A percentile compares a stretch with the other conserved stretches of the same genome.
Conservation (phyloP, 352 stramenopile species). For the Pythium phragmitis region DNA sequence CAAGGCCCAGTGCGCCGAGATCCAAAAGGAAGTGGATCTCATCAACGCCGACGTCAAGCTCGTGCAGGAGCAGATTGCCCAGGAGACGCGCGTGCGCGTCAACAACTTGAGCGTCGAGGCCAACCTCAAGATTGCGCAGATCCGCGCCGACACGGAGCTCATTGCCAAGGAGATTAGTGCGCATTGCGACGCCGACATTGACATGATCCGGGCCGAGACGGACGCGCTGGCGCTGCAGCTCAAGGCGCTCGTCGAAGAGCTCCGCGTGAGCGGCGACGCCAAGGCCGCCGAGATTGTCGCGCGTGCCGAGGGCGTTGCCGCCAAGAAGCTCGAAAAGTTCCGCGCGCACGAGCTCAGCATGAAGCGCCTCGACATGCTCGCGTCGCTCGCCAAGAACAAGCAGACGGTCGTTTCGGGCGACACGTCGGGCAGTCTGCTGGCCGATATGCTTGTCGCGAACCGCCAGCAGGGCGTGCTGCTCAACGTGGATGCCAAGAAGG, state of each 20-base stretch:
- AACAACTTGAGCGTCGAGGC: slow-evolving; percentile 31
- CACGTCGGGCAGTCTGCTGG: slow-evolving; percentile 28
- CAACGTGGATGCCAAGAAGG: slow-evolving; percentile 31
- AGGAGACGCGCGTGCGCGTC: slow-evolving; percentile 39
- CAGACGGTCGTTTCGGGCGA: slow-evolving; percentile 29
- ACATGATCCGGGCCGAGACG: slow-evolving; percentile 31
- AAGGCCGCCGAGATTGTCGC: slow-evolving; percentile 33
- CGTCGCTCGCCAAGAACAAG: slow-evolving; percentile 30
- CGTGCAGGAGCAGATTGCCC: slow-evolving; percentile 48
- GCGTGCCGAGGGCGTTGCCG: slow-evolving; percentile 30
- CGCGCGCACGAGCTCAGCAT: slow-evolving; percentile 30
- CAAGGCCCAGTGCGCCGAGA: slow-evolving; percentile 51
- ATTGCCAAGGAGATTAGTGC: slow-evolving; percentile 34
- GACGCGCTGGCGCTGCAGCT: slow-evolving; percentile 30
- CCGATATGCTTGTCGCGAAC: slow-evolving; percentile 36
- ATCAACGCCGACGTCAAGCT: slow-evolving; percentile 50
- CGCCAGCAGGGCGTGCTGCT: slow-evolving; percentile 34
- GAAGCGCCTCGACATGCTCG: slow-evolving; percentile 31
- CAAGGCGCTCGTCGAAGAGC: slow-evolving; percentile 27
- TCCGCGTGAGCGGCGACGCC: slow-evolving; percentile 29
- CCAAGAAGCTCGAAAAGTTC: slow-evolving; percentile 34
- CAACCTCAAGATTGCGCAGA: slow-evolving; percentile 30
- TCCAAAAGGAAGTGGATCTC: slow-evolving; percentile 58
- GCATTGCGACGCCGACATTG: slow-evolving; percentile 33
- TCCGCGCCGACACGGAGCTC: slow-evolving; percentile 31